These are phyloP conservation scores for Pseudopyricularia javanii DNA, from an alignment of 2,329 filamentous ascomycete genomes.

Conservation along the genomic window DNA sequence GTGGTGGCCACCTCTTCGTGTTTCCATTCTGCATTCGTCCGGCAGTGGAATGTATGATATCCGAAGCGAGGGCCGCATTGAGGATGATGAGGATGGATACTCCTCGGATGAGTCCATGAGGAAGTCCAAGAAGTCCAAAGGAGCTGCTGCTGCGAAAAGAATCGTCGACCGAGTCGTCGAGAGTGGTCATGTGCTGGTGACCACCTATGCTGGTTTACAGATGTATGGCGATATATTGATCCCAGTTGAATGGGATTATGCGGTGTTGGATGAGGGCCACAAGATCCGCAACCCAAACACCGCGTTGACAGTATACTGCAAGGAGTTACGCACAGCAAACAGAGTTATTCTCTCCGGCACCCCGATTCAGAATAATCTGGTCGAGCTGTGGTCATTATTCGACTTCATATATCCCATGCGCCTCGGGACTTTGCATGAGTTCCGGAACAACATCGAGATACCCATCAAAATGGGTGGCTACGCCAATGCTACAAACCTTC, in stretches of 20 bases:
- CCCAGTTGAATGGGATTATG: constrained; percentile 81
- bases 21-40: constrained; percentile 89
- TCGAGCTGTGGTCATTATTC: constrained; percentile 92
- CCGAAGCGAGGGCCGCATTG: constrained; percentile 43
- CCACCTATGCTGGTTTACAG: constrained; percentile 91
- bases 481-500: constrained; percentile 84
- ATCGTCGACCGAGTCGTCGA: constrained; percentile 73
- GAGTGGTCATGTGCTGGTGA: constrained; percentile 86
- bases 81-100: constrained; percentile 35
- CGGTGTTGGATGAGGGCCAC: constrained; percentile 91
- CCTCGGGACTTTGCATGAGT: constrained; percentile 80
- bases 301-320: constrained; percentile 87
- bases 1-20: constrained; percentile 98
- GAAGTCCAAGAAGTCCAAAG: constrained; percentile 26
- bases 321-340: constrained; percentile 81
- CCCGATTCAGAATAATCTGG: constrained; percentile 93
- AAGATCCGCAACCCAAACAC: constrained; percentile 97
- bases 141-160: constrained; percentile 58
- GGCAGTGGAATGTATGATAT: constrained; percentile 93
- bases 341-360: constrained; percentile 91
- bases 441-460: constrained; percentile 83
- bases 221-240: constrained; percentile 77
- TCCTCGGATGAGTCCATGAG: neutral
- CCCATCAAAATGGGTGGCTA: constrained; percentile 91
- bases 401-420: constrained; percentile 98